Evolutionary conservation across 1,139 yeast genomes (phyloP).

Genomic region (Pichia sp.): DNA sequence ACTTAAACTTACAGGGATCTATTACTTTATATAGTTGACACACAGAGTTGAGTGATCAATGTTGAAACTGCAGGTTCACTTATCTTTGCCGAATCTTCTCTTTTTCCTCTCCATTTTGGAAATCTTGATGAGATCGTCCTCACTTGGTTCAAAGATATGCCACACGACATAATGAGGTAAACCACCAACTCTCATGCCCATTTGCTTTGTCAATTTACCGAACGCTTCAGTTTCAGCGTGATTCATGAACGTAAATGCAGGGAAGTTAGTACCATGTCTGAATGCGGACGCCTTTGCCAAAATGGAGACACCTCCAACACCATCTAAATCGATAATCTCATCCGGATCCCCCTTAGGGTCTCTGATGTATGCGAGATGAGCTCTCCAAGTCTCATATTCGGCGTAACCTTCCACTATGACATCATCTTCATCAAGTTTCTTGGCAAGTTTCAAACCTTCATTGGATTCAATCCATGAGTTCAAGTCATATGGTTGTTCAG

Average conservation of each 20-base stretch:
- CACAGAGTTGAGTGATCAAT: no score
- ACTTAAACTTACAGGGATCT: no score
- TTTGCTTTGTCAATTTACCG: constrained; percentile 73
- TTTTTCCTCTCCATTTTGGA: constrained; percentile 65
- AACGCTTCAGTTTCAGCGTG: constrained; percentile 92
- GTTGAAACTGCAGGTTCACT: no score
- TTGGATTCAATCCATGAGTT: constrained; percentile 86
- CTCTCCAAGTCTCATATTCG: constrained; percentile 85
- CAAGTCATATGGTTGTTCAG: constrained; percentile 79
- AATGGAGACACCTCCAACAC: constrained; percentile 88
- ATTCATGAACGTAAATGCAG: constrained; percentile 78
- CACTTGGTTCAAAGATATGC: constrained; percentile 86
- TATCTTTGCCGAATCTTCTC: constrained; percentile 29
- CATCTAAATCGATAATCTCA: constrained; percentile 70
- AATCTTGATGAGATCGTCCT: constrained; percentile 75
- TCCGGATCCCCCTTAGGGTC: constrained; percentile 56
- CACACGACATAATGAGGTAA: constrained; percentile 82
- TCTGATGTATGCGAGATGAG: constrained; percentile 70
- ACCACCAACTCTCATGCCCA: constrained; percentile 79
- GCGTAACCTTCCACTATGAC: constrained; percentile 90
- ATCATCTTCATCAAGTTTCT: constrained; percentile 66
- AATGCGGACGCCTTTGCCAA: constrained; percentile 74
- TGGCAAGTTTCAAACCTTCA: constrained; percentile 61
- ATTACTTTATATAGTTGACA: no score
- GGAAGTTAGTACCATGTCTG: constrained; percentile 76